Evolutionary conservation across 2,329 filamentous ascomycete species (phyloP).

Genomic region (Westerdykella aurantiaca): DNA sequence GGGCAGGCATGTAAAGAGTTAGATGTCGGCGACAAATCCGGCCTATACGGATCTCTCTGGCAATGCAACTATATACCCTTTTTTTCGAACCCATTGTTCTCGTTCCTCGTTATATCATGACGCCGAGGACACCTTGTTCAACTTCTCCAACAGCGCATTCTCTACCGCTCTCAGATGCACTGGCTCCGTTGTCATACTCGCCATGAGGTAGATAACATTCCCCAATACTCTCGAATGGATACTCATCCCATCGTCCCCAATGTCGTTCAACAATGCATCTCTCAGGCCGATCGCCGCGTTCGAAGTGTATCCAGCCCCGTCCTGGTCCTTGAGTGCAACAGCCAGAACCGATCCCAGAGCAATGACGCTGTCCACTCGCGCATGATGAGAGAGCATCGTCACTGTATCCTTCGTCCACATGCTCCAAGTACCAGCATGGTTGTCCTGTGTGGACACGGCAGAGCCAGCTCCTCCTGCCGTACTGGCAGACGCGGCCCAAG

Average conservation of each 20-base stretch:
- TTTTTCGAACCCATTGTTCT: no score
- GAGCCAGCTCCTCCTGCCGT: slow-evolving; percentile 4
- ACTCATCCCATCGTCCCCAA: slow-evolving; percentile 35
- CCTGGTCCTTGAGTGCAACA: slow-evolving; percentile 51
- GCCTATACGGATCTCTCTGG: not conserved
- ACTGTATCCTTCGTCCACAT: slow-evolving; percentile 63
- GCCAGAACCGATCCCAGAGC: slow-evolving; percentile 70
- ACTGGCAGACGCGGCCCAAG: slow-evolving; percentile 8
- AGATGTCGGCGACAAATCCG: not conserved
- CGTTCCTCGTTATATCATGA: no score
- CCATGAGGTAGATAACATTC: slow-evolving; percentile 58
- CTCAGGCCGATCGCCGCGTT: slow-evolving; percentile 51
- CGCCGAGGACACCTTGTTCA: slow-evolving; percentile 1
- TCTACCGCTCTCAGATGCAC: slow-evolving; percentile 16
- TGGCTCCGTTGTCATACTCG: slow-evolving; percentile 38
- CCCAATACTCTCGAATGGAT: slow-evolving; percentile 57
- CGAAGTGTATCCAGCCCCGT: slow-evolving; percentile 51
- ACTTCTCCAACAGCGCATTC: slow-evolving; percentile 14
- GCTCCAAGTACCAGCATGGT: slow-evolving; percentile 52
- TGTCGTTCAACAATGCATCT: slow-evolving; percentile 41
- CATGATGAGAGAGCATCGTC: slow-evolving; percentile 51
- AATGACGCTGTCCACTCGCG: slow-evolving; percentile 59
- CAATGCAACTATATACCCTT: no score
- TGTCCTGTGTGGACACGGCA: slow-evolving; percentile 2
- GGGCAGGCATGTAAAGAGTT: slow-evolving; percentile 74